A percentile compares a stretch with the other conserved stretches of the same genome.
These are phyloP conservation scores for Linnemannia elongata DNA, from an alignment of 192 early-diverging fungal species.

Conservation along the genomic window DNA sequence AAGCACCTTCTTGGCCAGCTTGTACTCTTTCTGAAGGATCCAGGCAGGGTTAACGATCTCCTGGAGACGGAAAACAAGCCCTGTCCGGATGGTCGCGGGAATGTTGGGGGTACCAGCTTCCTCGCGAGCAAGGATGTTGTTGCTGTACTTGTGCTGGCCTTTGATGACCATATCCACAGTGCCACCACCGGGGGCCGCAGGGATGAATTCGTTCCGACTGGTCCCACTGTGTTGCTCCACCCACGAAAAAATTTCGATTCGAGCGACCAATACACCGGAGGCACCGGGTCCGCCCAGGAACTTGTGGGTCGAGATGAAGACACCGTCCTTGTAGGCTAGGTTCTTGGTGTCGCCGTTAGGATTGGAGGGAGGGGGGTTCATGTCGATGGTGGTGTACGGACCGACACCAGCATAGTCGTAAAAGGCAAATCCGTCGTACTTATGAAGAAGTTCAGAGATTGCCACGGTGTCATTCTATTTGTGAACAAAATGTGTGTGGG, in stretches of 20 bases:
- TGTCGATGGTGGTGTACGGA: slow-evolving; percentile 47
- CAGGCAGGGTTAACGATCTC: slow-evolving; percentile 28
- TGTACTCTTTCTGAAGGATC: slow-evolving; percentile 36
- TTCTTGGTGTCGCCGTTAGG: background rate
- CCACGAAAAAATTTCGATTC: slow-evolving; percentile 38
- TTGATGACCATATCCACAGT: slow-evolving; percentile 57
- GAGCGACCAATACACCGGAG: slow-evolving; percentile 56
- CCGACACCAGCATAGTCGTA: slow-evolving; percentile 60
- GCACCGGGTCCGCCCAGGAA: slow-evolving; percentile 60
- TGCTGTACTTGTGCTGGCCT: slow-evolving; percentile 39
- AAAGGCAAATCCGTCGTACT: slow-evolving; percentile 50
- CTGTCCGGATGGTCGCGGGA: slow-evolving; percentile 56
- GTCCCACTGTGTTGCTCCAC: background rate
- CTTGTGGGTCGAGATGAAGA: slow-evolving; percentile 62
- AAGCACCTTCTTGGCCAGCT: slow-evolving; percentile 25
- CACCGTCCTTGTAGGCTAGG: slow-evolving; percentile 56
- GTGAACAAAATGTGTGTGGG: background rate
- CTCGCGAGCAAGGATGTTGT: slow-evolving; percentile 39
- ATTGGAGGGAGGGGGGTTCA: slow-evolving; percentile 31
- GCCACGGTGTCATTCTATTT: slow-evolving; percentile 47
- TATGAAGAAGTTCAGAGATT: slow-evolving; percentile 55
- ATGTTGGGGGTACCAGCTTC: slow-evolving; percentile 65
- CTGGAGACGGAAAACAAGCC: slow-evolving; percentile 58
- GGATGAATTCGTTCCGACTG: slow-evolving; percentile 27
- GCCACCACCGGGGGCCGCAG: slow-evolving; percentile 58